phyloP scores from a whole-genome alignment of 1,139 yeast genomes.

The Lodderomyces oxycetoniae region DNA sequence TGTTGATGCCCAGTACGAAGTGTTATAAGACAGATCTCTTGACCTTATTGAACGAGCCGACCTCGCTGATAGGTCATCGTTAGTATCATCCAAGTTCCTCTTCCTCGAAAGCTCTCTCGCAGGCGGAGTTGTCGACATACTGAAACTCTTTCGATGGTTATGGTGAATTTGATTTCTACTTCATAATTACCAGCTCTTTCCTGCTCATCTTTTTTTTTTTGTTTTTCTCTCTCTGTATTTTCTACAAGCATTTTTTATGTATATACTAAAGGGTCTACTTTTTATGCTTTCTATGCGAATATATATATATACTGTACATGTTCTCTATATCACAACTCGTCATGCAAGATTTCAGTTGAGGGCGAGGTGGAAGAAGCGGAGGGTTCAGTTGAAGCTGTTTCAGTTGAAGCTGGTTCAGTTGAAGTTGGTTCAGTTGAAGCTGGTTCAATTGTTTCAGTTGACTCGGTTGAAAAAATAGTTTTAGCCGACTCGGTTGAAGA shows the following conservation, averaged over 20 bases:
- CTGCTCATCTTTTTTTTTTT: slow-evolving; percentile 1
- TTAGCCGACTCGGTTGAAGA: background rate
- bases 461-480: background rate
- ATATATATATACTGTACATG: no score
- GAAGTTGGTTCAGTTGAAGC: background rate
- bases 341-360: background rate
- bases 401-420: no score
- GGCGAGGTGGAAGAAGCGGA: no score
- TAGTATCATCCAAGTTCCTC: slow-evolving; percentile 9
- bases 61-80: slow-evolving; percentile 8
- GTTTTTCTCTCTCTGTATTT: background rate
- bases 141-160: slow-evolving; percentile 1
- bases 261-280: no score
- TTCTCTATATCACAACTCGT: slow-evolving; percentile 2
- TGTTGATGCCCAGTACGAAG: background rate
- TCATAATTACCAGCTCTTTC: background rate
- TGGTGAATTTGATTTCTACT: background rate
- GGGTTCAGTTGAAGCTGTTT: no score
- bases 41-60: slow-evolving; percentile 1
- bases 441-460: background rate
- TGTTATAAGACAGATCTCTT: background rate
- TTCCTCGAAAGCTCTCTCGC: slow-evolving; percentile 7
- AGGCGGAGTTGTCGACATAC: slow-evolving; percentile 10
- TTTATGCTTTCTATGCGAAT: no score
- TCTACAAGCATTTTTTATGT: background rate